phyloP scores from a whole-genome alignment of 2,329 filamentous ascomycete genomes.

The Hypoxylon sp. region DNA sequence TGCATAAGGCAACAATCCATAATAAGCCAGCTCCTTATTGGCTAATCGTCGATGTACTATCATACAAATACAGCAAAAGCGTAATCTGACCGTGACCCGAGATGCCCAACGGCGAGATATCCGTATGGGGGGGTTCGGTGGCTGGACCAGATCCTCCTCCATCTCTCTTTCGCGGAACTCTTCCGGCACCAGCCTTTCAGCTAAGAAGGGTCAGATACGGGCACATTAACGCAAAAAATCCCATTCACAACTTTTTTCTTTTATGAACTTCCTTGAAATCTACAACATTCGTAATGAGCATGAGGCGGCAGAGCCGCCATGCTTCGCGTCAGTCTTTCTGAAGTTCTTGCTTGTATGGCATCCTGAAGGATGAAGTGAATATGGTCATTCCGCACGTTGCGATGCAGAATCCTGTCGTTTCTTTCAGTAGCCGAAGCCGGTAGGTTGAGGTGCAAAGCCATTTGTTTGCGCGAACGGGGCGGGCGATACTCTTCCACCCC shows the following conservation, averaged over 20 bases:
- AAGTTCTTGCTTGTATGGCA: conserved; percentile 13
- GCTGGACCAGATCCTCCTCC: conserved; percentile 22
- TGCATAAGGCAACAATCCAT: conserved; percentile 13
- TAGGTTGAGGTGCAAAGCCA: conserved; percentile 89
- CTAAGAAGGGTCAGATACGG: conserved; percentile 38
- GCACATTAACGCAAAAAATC: conserved; percentile 45
- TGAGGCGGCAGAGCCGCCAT: conserved; percentile 9
- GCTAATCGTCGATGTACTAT: conserved; percentile 42
- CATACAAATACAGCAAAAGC: conserved; percentile 44
- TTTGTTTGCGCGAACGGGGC: conserved; percentile 83
- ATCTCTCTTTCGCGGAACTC: conserved; percentile 8
- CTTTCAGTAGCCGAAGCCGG: conserved; percentile 75
- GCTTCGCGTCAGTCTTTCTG: conserved; percentile 9
- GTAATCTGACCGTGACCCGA: conserved; percentile 31
- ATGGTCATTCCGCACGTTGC: background rate
- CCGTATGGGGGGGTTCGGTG: conserved; percentile 19
- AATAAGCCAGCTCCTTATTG: conserved; percentile 13
- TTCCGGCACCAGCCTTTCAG: conserved; percentile 19
- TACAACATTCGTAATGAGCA: conserved; percentile 27
- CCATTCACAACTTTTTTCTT: conserved; percentile 37
- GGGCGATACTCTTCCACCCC: conserved; percentile 66
- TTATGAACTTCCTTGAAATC: conserved; percentile 41
- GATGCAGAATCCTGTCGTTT: conserved; percentile 24
- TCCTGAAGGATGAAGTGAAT: conserved; percentile 6
- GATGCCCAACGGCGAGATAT: conserved; percentile 33